Base-by-base conservation (phyloP, 306 rosid species). In the Medicago arabica region DNA sequence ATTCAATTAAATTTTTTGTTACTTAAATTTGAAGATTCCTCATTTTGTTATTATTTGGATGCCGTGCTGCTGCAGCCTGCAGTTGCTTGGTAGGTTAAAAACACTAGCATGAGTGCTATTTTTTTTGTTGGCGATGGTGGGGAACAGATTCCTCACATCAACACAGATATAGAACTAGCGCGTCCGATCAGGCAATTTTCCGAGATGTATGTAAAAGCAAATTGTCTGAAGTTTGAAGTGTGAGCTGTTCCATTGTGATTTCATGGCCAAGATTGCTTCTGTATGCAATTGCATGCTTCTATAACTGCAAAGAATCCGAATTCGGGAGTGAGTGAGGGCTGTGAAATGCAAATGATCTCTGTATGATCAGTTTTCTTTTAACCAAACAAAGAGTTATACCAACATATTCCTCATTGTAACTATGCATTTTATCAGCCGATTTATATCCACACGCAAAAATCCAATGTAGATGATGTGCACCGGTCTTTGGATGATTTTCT, bases 51-150 rank as follows among this genome's bases (percentile, higher is more conserved):
- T 21, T 39, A 84, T 60, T 82, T 90, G 87, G 99, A 95, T 76
- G 71, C 84, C 41, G 83, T 80, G 86, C 97, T 88, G 70, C 97
- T 90, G 81, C 74, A 85, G 50, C 75, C 97, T 90, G 81, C 74
- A 85, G 50, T 76, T 87, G 70, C 97, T 92, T 46, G 81, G 92
- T 71, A 92, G 97, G 97, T 87, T 92, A 2, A 85, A 96, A 78
- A 84, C 93, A 75, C 66, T 95, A 69, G 97, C 97, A 54, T 89
- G 41, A 21, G 23, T 21, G 23, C 1, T 21, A 21, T 67, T 57
- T 46, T 41, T 34, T 28, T 71, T 40, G 28, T 28, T 44, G 19
- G 38, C 3, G 1, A 2, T 13, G 44, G 34, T 31, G 21, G 13
- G 18, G 34, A 61, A 9, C 11, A 3, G 21, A 61, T 61, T 61